A percentile compares a stretch with the other conserved stretches of the same genome.
Conservation (phyloP, 805 yeast genomes). For the Ogataea saltuana region DNA sequence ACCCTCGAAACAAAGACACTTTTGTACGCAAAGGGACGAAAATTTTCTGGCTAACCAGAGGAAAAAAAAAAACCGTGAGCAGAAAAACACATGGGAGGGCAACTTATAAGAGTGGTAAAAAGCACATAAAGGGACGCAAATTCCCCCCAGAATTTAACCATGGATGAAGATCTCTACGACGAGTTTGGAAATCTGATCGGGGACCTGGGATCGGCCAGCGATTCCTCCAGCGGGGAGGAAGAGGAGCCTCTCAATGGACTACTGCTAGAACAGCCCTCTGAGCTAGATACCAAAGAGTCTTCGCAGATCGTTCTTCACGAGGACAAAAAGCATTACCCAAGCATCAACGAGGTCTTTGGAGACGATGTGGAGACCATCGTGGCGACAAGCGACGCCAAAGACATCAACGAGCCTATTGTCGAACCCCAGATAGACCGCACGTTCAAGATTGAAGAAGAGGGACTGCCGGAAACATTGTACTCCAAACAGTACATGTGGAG, state of each 20-base stretch:
- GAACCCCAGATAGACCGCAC: conserved; percentile 46
- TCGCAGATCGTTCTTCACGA: conserved; percentile 43
- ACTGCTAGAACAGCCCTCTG: conserved; percentile 26
- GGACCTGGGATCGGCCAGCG: conserved; percentile 48
- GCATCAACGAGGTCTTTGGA: conserved; percentile 51
- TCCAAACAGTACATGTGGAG: conserved; percentile 62
- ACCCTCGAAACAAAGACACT: background rate
- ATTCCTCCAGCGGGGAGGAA: conserved; percentile 27
- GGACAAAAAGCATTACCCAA: conserved; percentile 45
- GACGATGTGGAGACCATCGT: conserved; percentile 66
- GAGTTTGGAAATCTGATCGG: conserved; percentile 78
- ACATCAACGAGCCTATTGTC: conserved; percentile 62
- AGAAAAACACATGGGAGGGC: background rate
- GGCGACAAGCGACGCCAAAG: conserved; percentile 46
- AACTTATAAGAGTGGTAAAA: too few species aligned
- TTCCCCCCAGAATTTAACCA: too few species aligned
- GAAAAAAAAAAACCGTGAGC: background rate
- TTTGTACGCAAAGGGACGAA: background rate
- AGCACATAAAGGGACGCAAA: too few species aligned
- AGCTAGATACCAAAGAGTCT: conserved; percentile 3
- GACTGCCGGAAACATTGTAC: conserved; percentile 60
- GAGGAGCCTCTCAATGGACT: conserved; percentile 6
- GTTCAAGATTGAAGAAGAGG: conserved; percentile 50
- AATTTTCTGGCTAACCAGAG: background rate
- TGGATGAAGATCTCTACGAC: conserved; percentile 74